Evolutionary conservation across 257 asterid genomes (phyloP), one percentile per base, ranked within the genome.

Genomic region (Rauvolfia tetraphylla): DNA sequence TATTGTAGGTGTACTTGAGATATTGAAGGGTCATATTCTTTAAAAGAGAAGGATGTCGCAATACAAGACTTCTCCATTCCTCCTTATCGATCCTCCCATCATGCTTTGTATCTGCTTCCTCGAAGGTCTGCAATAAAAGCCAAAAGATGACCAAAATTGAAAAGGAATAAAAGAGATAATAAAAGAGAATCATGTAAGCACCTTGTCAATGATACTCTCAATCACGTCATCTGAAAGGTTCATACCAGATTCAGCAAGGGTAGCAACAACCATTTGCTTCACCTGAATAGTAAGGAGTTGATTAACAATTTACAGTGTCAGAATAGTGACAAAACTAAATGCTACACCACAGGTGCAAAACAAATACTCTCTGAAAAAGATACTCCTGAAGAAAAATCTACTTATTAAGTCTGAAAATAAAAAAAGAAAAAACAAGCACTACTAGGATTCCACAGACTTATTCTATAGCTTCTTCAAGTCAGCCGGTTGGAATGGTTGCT

Each of bases 201-300:
- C 98, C 98, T 94, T 94, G 87, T 94, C 97, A 25, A 94, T 94
- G 79, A 94, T 94, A 87, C 98, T 94, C 87, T 94, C 98, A 42
- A 92, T 92, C 78, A 94, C 97, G 69, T 94, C 97, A 78, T 94
- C 98, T 34, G 98, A 92, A 57, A 94, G 92, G 89, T 92, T 92
- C 98, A 94, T 94, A 44, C 98, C 98, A 79, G 98, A 94, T 86
- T 92, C 98, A 56, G 97, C 97, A 53, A 94, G 96, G 73, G 97
- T 92, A 34, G 97, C 98, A 41, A 94, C 98, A 81, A 94, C 98
- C 98, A 94, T 94, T 90, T 92, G 98, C 83, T 94, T 94, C 81
- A 94, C 98, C 98, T 94, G 84, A 31, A 59, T 63, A 76, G 71
- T 68, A 62, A 34, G 66, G 76, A 81, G 79, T 29, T 69, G 75